Evolutionary conservation across 345 rosid genomes (phyloP).

Genomic region (Citrus medica): DNA sequence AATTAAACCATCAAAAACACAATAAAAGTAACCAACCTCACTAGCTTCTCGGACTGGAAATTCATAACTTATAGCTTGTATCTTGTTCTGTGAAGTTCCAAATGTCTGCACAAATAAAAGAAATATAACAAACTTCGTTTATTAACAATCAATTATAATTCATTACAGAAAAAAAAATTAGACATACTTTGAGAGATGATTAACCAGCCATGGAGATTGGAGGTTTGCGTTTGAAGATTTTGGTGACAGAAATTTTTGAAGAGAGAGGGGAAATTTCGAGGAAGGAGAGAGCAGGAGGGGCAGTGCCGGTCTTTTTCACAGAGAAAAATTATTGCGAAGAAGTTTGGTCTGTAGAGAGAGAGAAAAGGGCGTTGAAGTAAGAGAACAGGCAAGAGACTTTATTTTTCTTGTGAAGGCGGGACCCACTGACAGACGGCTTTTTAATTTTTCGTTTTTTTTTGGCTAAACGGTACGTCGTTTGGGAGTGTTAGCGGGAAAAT

Average conservation of each 20-base stretch:
- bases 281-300: slow-evolving; percentile 10
- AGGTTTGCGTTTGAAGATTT: neutral
- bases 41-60: slow-evolving; percentile 54
- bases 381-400: neutral
- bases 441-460: neutral
- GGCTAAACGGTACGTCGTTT: neutral
- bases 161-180: neutral
- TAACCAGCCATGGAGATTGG: neutral
- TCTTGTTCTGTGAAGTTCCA: slow-evolving; percentile 1
- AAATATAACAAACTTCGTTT: too few species aligned
- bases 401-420: neutral
- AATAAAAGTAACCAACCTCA: slow-evolving; percentile 34
- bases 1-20: neutral
- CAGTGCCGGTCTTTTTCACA: neutral
- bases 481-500: neutral
- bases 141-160: neutral
- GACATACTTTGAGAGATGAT: neutral
- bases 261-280: slow-evolving; percentile 7
- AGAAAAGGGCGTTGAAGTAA: too few species aligned
- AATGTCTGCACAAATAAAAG: neutral
- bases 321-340: neutral
- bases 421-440: neutral
- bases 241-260: neutral
- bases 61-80: slow-evolving; percentile 32
- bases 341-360: neutral